These are phyloP conservation scores for Diaporthe ampelina DNA, from an alignment of 2,329 filamentous ascomycete genomes.

Conservation along the genomic window DNA sequence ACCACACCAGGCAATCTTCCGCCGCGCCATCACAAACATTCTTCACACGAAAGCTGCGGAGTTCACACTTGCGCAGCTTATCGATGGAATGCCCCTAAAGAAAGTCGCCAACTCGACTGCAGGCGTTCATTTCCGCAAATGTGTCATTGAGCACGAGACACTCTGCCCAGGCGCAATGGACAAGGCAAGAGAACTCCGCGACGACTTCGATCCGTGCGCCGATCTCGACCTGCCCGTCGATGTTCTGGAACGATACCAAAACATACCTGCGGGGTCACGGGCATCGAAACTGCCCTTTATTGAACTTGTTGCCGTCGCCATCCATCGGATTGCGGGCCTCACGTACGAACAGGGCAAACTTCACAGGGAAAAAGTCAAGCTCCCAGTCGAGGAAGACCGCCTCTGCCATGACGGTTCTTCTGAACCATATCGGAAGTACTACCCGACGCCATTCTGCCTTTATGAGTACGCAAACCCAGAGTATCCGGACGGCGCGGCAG, in stretches of 20 bases:
- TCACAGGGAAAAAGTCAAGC: neutral
- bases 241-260: neutral
- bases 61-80: neutral
- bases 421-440: neutral
- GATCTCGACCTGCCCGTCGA: too few relatives aligned
- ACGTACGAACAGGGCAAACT: neutral
- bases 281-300: slow-evolving; percentile 6
- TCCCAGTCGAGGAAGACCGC: neutral
- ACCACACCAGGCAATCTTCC: neutral
- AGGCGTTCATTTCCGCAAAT: neutral
- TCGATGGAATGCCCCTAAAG: slow-evolving; percentile 5
- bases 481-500: neutral
- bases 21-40: neutral
- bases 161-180: neutral
- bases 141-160: neutral
- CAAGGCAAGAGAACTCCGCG: neutral
- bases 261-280: neutral
- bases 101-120: neutral
- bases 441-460: slow-evolving; percentile 8
- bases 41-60: neutral
- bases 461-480: neutral
- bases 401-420: neutral
- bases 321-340: neutral
- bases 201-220: neutral
- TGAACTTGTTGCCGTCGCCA: neutral